Conservation (phyloP, 352 stramenopile species). For the Pythium brassicae region DNA sequence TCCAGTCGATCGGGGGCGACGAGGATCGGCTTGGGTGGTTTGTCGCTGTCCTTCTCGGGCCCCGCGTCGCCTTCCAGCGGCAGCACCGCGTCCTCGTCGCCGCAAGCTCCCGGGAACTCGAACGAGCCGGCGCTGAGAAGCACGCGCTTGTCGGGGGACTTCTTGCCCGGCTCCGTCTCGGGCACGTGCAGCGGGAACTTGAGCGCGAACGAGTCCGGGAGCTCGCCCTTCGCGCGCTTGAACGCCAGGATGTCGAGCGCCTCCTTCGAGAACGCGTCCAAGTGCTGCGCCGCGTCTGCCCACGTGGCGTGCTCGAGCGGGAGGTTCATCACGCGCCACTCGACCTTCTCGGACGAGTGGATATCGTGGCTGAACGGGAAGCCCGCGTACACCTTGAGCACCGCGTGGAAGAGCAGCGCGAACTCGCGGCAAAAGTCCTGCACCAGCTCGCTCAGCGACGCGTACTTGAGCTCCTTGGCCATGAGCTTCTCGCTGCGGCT, state of each 20-base stretch:
- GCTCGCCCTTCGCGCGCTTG: constrained; percentile 51
- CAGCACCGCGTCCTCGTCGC: constrained; percentile 15
- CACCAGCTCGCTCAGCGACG: constrained; percentile 71
- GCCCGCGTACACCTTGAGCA: constrained; percentile 77
- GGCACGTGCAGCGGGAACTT: constrained; percentile 62
- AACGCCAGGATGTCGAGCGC: constrained; percentile 60
- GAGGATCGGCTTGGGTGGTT: constrained; percentile 31
- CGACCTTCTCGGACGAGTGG: constrained; percentile 82
- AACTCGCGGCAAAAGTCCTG: constrained; percentile 70
- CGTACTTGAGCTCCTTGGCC: constrained; percentile 82
- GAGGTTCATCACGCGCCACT: constrained; percentile 82
- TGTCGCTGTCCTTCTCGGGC: constrained; percentile 22
- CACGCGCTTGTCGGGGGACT: constrained; percentile 35
- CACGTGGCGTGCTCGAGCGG: constrained; percentile 37
- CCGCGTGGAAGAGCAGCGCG: constrained; percentile 49
- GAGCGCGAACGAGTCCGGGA: constrained; percentile 53
- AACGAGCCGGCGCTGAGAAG: constrained; percentile 26
- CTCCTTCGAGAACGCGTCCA: constrained; percentile 70
- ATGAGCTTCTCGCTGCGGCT: constrained; percentile 82
- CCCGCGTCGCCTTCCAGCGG: constrained; percentile 14
- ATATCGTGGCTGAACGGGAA: constrained; percentile 86
- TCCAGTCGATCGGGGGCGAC: constrained; percentile 55
- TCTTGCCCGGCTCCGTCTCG: constrained; percentile 42
- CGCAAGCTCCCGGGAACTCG: constrained; percentile 28
- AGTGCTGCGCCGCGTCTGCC: constrained; percentile 46